These are phyloP conservation scores for Potentilla sterilis DNA, from an alignment of 306 rosid species.

Conservation along the genomic window DNA sequence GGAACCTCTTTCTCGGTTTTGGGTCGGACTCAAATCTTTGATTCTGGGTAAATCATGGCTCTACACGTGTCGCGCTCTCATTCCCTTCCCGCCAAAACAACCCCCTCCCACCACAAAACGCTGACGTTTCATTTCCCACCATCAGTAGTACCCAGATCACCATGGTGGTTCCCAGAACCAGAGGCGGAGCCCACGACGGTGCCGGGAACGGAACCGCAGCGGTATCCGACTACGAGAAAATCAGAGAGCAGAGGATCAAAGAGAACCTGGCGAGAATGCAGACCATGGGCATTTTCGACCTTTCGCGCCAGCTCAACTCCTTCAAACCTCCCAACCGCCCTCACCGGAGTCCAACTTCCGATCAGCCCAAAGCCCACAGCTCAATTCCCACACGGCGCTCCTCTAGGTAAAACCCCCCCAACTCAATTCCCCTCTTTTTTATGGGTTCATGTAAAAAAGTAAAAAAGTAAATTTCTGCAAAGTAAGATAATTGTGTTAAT, in stretches of 20 bases:
- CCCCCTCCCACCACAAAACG: neutral
- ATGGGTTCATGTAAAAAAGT: neutral
- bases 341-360: conserved; percentile 3
- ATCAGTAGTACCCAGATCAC: neutral
- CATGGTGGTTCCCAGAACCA: conserved; percentile 17
- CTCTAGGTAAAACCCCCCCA: conserved; percentile 37
- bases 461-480: neutral
- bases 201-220: neutral
- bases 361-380: neutral
- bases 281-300: conserved; percentile 54
- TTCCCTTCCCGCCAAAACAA: neutral
- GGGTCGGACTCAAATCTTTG: too few relatives aligned
- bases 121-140: neutral
- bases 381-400: conserved; percentile 50
- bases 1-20: too few relatives aligned
- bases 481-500: neutral
- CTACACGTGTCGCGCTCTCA: neutral
- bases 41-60: too few relatives aligned
- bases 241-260: conserved; percentile 63
- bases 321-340: conserved; percentile 16
- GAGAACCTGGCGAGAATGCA: conserved; percentile 69
- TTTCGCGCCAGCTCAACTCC: conserved; percentile 51
- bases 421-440: neutral
- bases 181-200: neutral
- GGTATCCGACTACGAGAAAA: conserved; percentile 41